Evolutionary conservation across 768 basidiomycete genomes (phyloP), one percentile per base, ranked within the genome.

Genomic region (Boletus vermiculosoides): DNA sequence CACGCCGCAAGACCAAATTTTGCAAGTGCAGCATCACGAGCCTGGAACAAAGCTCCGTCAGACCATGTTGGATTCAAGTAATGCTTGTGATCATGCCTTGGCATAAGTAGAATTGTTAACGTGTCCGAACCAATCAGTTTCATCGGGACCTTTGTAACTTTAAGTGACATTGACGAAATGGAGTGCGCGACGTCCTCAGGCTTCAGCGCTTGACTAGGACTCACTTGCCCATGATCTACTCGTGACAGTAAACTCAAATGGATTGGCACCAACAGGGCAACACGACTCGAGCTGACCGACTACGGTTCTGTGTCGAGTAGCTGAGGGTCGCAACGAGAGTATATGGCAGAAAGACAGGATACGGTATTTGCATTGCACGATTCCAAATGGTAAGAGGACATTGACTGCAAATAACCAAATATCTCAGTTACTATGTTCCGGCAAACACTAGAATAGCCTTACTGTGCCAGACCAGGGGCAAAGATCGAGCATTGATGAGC

Each of bases 51-150:
- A 39, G 11, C 3, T n/a, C 12, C 3, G 23, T 63, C 28, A 60
- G 48, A 30, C 5, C 22, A 22, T 23, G 15, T 20, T 12, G 33
- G 5, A 45, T n/a, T 23, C 20, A 15, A 15, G 6, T 4, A 2
- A 23, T 31, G 15, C 4, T 13, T 39, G 11, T 28, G 4, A 9
- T 16, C 57, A 20, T 37, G 55, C 62, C 52, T 56, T 63, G 1
- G 62, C 62, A 22, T 40, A 40, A 18, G 39, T n/a, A 40, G 39
- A 40, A n/a, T 40, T 40, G 39, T 63, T 63, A 0, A 63, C 54
- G 30, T 63, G 62, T 40, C 57, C 62, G 13, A 63, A 48, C 57
- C 54, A 63, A n/a, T 63, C 62, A 0, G 52, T 59, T 50, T 63
- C 62, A 15, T 63, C 62, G 13, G 55, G 62, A 54, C 62, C 62